These are phyloP conservation scores for Eimeria maxima DNA, from an alignment of 169 alveolate genomes.

Conservation along the genomic window DNA sequence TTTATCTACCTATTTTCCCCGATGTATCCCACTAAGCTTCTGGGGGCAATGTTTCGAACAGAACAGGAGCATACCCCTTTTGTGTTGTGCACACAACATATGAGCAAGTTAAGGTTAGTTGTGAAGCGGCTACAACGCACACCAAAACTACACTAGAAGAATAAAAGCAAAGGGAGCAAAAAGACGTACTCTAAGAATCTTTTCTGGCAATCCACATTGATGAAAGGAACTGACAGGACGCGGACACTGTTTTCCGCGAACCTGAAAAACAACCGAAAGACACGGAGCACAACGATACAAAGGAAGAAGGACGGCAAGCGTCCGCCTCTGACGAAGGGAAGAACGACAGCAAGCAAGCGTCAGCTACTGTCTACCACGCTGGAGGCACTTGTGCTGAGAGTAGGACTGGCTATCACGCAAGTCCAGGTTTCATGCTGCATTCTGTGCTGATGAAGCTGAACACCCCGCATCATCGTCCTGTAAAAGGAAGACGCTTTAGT, in stretches of 20 bases:
- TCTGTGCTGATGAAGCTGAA: not conserved
- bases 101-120: not conserved
- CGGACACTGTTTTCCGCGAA: constrained; percentile 96
- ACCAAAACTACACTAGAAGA: not conserved
- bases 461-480: not conserved
- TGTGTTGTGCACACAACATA: not conserved
- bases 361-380: not conserved
- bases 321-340: not conserved
- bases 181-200: constrained; percentile 91
- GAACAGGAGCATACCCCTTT: not conserved
- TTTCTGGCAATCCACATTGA: constrained; percentile 98
- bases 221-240: constrained; percentile 97
- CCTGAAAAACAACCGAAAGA: constrained; percentile 1
- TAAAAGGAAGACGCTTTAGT: too few relatives aligned
- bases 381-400: not conserved
- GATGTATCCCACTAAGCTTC: not conserved
- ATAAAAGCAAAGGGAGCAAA: not conserved
- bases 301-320: not conserved
- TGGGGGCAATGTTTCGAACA: not conserved
- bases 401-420: not conserved
- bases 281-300: too few relatives aligned
- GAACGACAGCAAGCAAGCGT: not conserved
- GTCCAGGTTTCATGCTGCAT: not conserved
- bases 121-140: not conserved
- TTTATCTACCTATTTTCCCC: not conserved